phyloP scores from a whole-genome alignment of 179 eudicot species.

The Heliamphora pulchella region DNA sequence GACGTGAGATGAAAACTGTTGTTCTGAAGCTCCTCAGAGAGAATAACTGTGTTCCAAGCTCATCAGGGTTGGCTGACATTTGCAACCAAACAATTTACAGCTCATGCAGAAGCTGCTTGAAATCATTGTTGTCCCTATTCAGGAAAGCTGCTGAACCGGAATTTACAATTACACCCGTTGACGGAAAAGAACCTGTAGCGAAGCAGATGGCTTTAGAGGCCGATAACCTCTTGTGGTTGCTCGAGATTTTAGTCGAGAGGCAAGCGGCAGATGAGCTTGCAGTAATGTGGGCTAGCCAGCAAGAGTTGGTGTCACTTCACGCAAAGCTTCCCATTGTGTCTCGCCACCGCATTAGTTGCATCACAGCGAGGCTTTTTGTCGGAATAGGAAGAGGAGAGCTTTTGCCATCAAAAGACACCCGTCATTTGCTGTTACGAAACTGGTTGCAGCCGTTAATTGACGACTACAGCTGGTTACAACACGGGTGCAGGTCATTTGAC shows the following conservation, averaged over 20 bases:
- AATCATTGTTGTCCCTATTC: constrained; percentile 40
- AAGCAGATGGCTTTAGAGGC: constrained; percentile 68
- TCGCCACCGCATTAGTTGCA: constrained; percentile 65
- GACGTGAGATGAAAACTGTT: constrained; percentile 79
- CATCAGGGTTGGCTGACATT: constrained; percentile 40
- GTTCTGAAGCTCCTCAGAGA: constrained; percentile 83
- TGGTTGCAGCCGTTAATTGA: constrained; percentile 85
- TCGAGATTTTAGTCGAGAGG: constrained; percentile 80
- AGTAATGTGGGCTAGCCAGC: constrained; percentile 67
- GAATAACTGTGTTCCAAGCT: constrained; percentile 41
- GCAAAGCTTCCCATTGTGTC: constrained; percentile 39
- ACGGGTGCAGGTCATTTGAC: constrained; percentile 80
- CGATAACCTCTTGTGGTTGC: constrained; percentile 78
- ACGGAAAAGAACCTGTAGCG: constrained; percentile 34
- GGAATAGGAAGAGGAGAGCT: constrained; percentile 90
- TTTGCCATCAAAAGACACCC: constrained; percentile 68
- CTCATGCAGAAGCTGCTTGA: constrained; percentile 56
- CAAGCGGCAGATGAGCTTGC: constrained; percentile 78
- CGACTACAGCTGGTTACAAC: constrained; percentile 84
- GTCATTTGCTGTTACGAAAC: constrained; percentile 47
- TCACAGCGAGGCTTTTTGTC: constrained; percentile 72
- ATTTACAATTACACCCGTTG: constrained; percentile 22
- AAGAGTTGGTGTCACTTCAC: constrained; percentile 67
- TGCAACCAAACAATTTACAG: constrained; percentile 60
- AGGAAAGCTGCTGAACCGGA: constrained; percentile 46